phyloP scores from a whole-genome alignment of 2,329 filamentous ascomycete species.

The Colletotrichum plurivorum region DNA sequence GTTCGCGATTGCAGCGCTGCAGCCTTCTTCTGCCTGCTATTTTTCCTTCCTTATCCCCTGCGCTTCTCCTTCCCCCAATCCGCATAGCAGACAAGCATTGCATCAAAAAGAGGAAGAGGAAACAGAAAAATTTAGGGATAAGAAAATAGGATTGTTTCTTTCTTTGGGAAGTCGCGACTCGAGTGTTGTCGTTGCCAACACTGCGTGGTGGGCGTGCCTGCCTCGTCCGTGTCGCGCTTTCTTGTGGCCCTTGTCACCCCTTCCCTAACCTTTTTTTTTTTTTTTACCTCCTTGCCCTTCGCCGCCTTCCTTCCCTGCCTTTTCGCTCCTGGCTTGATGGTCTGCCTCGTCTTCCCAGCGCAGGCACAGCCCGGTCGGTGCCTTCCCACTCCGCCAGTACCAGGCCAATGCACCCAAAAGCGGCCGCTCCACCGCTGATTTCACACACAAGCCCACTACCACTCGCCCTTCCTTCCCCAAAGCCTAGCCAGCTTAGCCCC shows the following conservation, averaged over 20 bases:
- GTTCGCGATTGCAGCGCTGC: constrained; percentile 31
- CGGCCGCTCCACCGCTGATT: constrained; percentile 39
- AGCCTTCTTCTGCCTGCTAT: constrained; percentile 7
- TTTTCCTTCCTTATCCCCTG: constrained; percentile 5
- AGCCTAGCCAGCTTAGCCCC: constrained; percentile 37
- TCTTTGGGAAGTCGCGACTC: constrained; percentile 4
- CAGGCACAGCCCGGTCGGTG: constrained; percentile 19
- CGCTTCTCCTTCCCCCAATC: neutral
- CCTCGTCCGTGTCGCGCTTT: constrained; percentile 13
- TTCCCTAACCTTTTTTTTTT: neutral
- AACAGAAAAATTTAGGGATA: neutral
- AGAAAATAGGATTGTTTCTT: neutral
- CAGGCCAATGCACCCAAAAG: constrained; percentile 25
- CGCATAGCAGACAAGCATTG: neutral
- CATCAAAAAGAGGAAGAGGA: neutral
- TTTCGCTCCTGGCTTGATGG: neutral
- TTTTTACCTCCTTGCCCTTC: neutral
- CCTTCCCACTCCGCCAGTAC: neutral
- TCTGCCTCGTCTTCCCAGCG: neutral
- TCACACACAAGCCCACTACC: constrained; percentile 28
- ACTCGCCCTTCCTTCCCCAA: constrained; percentile 35
- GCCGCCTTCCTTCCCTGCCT: neutral
- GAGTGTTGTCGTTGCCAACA: constrained; percentile 10
- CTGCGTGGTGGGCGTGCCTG: neutral
- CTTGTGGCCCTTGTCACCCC: neutral